phyloP scores from a whole-genome alignment of 1,139 yeast species.

The Sugiyamaella grinbergsii region DNA sequence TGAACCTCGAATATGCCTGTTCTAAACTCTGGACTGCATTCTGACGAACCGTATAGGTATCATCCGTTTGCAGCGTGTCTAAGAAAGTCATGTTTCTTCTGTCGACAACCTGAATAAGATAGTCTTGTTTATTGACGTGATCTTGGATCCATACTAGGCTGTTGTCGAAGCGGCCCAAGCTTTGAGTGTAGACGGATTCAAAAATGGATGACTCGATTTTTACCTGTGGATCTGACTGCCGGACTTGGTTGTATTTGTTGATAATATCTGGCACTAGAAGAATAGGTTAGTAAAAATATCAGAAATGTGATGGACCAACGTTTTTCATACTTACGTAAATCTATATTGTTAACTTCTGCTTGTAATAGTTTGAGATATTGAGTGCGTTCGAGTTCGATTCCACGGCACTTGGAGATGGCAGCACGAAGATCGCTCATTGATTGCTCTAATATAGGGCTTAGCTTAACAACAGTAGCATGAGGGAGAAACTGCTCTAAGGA shows the following conservation, averaged over 20 bases:
- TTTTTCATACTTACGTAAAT: slow-evolving; percentile 34
- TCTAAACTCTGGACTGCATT: slow-evolving; percentile 58
- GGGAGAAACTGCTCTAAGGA: slow-evolving; percentile 55
- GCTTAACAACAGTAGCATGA: slow-evolving; percentile 46
- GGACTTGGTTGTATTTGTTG: slow-evolving; percentile 29
- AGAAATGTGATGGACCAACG: no score
- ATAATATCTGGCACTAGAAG: slow-evolving; percentile 31
- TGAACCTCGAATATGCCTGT: slow-evolving; percentile 53
- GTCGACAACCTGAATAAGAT: slow-evolving; percentile 50
- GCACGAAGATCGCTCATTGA: slow-evolving; percentile 51
- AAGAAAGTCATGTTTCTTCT: slow-evolving; percentile 47
- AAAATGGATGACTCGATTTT: slow-evolving; percentile 38
- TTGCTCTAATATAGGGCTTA: slow-evolving; percentile 48
- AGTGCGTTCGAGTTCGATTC: slow-evolving; percentile 32
- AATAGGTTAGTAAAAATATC: slow-evolving; percentile 11
- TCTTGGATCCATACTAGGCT: slow-evolving; percentile 48
- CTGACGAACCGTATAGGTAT: slow-evolving; percentile 47
- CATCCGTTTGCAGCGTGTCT: slow-evolving; percentile 36
- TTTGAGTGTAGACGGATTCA: slow-evolving; percentile 38
- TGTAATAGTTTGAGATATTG: slow-evolving; percentile 36
- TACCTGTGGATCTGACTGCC: slow-evolving; percentile 30
- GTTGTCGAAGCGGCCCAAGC: slow-evolving; percentile 43
- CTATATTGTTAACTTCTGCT: slow-evolving; percentile 35
- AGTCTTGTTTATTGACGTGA: slow-evolving; percentile 48
- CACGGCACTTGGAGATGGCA: slow-evolving; percentile 39